Evolutionary conservation across 306 rosid species (phyloP), one percentile per base, ranked within the genome.

Genomic region (Cicer arietinum): DNA sequence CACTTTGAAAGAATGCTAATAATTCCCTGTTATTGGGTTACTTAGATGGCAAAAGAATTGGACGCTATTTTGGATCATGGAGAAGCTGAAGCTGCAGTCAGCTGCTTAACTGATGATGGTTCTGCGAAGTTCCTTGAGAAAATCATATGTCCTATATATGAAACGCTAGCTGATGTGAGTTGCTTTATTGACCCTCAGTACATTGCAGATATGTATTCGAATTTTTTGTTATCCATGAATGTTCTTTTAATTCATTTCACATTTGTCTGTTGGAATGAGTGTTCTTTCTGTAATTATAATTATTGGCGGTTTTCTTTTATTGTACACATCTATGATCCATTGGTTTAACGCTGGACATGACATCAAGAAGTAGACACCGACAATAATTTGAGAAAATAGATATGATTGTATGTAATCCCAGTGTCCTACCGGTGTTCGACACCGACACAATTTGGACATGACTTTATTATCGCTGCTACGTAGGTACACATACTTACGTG

Each of bases 11-110:
- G 80, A 46, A 75, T 50, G 69, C 48, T 70, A 43, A 61, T 22
- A 11, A 53, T 57, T 16, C 17, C 17, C 42, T 18, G 6, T 73
- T 69, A 58, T 52, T 67, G 67, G 44, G 71, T 79, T 77, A 75
- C 77, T 44, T 78, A 94, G 98, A 94, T 94, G 98, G 98, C 97
- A 9, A 91, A 88, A 83, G 96, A 91, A 63, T 82, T 94, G 84
- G 98, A 94, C 61, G 97, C 91, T 43, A 84, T 81, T 68, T 85
- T 94, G 88, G 98, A 94, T 83, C 97, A 81, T 69, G 90, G 89
- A 84, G 97, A 87, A 81, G 97, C 95, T 48, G 12, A 18, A 79
- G 87, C 6, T 81, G 86, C 95, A 35, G 1, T 6, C 53, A 90
- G 91, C 88, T 91, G 94, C 69, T 12, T 1, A 60, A 73, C 72